Base-by-base conservation (phyloP, 2,329 filamentous ascomycete genomes). In the Aspergillus sp. region DNA sequence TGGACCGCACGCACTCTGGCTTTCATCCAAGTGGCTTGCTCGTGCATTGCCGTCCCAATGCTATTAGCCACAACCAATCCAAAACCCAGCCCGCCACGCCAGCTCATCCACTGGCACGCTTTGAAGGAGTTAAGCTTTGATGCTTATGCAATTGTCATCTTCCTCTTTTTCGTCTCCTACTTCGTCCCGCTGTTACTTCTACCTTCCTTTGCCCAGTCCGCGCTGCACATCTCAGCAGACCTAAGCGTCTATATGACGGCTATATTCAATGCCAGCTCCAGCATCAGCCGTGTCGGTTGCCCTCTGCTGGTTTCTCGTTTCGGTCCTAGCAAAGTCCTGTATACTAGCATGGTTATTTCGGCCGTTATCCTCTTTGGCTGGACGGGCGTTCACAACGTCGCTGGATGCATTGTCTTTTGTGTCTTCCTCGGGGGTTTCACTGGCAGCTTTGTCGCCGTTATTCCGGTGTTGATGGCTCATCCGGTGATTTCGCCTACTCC, bases 111-210 rank as follows among this genome's bases (percentile, higher is more conserved):
- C 54, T 57, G 53, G 53, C 21, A 47, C 7, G 60, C 60, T 1
- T 2, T 63, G 17, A 54, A 51, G 17, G 57, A 60, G 19, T 57
- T 6, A 36, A 17, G 13, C 1, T 63, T 63, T 21, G 43, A 48
- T 2, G 55, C 51, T 2, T 63, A 38, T 32, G 43, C 25, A 4
- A 3, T 50, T 0, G 61, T 55, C 15, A 52, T 45, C 21, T 63
- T 63, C 15, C n/a, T 63, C 23, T 52, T 61, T 10, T 63, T 58
- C 8, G 52, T 63, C 17, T 55, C 55, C 5, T 61, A 61, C 30
- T 63, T 55, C 13, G 19, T 63, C 10, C 61, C 61, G 1, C 23
- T 63, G 0, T 63, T 63, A 39, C 53, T 52, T 7, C 28, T 60
- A 1, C 61, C 61, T 3, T 9, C 39, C 19, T 63, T 61, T 17